Evolutionary conservation across 176 grass and related monocot genomes (phyloP).

Genomic region (Lolium rigidum): DNA sequence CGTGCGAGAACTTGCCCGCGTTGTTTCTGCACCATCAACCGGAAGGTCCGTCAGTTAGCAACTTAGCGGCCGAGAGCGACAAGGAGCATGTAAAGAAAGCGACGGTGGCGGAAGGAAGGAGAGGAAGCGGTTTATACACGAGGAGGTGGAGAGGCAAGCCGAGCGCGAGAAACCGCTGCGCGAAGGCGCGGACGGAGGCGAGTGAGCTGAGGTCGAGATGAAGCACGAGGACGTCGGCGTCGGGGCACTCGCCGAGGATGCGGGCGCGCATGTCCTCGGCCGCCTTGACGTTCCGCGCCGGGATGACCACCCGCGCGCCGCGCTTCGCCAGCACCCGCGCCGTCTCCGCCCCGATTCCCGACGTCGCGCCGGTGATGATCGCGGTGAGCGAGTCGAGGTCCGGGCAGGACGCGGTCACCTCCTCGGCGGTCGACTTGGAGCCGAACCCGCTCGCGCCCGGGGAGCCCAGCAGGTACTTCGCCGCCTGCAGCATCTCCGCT

Average conservation of each 20-base stretch:
- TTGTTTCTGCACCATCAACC: conserved; percentile 77
- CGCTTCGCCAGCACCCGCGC: conserved; percentile 88
- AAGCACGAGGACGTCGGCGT: conserved; percentile 66
- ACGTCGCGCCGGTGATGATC: conserved; percentile 92
- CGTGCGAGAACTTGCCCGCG: conserved; percentile 95
- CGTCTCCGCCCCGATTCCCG: conserved; percentile 91
- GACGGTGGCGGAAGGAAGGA: too few species aligned
- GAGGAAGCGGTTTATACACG: too few species aligned
- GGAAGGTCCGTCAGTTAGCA: too few species aligned
- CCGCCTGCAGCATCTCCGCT: conserved; percentile 67
- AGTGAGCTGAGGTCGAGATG: conserved; percentile 93
- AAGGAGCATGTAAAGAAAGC: too few species aligned
- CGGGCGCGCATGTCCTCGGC: conserved; percentile 76
- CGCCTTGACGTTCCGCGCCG: conserved; percentile 76
- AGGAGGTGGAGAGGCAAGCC: conserved; percentile 86
- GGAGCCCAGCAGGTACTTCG: conserved; percentile 73
- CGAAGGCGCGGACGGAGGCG: conserved; percentile 80
- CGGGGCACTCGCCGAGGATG: conserved; percentile 60
- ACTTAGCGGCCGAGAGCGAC: too few species aligned
- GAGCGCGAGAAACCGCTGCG: conserved; percentile 61
- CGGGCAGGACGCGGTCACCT: conserved; percentile 48
- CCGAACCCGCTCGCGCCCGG: conserved; percentile 76
- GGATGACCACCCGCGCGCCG: conserved; percentile 78
- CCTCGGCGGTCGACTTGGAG: conserved; percentile 81
- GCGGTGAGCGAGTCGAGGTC: conserved; percentile 60